These are phyloP conservation scores for Nicotiana obtusifolia DNA, from an alignment of 257 asterid genomes.

Conservation along the genomic window DNA sequence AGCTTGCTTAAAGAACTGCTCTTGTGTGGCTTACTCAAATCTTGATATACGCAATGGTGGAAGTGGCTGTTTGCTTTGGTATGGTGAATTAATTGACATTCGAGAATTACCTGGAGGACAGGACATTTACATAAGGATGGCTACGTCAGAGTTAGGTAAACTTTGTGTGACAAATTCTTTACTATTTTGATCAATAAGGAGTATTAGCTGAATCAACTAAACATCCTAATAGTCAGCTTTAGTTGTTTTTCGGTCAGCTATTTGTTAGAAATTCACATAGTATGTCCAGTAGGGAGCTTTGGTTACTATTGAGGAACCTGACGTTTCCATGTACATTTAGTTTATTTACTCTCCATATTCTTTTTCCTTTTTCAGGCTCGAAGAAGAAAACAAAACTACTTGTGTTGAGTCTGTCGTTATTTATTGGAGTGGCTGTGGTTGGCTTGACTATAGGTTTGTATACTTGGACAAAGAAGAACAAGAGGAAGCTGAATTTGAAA, in stretches of 20 bases:
- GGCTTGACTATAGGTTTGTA: background rate
- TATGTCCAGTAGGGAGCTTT: background rate
- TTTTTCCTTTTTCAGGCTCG: background rate
- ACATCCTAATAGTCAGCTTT: background rate
- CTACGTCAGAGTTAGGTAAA: constrained; percentile 10
- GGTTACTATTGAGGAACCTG: background rate
- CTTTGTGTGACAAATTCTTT: background rate
- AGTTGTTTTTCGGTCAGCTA: background rate
- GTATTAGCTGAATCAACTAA: background rate
- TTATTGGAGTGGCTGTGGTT: background rate
- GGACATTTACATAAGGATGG: background rate
- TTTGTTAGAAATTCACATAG: background rate
- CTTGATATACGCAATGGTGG: constrained; percentile 21
- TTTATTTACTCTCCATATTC: background rate
- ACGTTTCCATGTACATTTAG: background rate
- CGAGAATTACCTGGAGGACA: constrained; percentile 8
- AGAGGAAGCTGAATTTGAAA: background rate
- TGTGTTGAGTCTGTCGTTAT: background rate
- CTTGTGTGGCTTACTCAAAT: constrained; percentile 30
- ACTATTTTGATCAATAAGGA: background rate
- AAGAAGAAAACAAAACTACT: background rate
- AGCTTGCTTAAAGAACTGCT: constrained; percentile 23
- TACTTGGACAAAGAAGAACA: background rate
- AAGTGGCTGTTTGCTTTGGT: constrained; percentile 32
- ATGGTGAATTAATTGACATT: constrained; percentile 15